Evolutionary conservation across 805 yeast genomes (phyloP), one percentile per base, ranked within the genome.

Genomic region (Wickerhamiella brachini): DNA sequence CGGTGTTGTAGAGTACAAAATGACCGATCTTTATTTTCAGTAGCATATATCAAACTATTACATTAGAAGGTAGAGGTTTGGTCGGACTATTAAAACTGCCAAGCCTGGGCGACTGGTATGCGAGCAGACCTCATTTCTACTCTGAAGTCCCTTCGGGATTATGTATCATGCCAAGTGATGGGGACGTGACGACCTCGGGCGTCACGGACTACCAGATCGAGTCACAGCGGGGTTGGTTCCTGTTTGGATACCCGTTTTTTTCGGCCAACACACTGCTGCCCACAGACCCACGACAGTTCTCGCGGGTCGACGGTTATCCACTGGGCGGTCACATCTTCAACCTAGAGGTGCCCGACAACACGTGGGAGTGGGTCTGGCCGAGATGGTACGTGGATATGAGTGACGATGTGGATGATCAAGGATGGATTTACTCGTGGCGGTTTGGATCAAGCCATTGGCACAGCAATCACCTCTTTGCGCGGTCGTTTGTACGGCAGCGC

Each of bases 381-480:
- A 69, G 72, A 50, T 85, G 94, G 94, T 81, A 79, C 58, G 81
- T 83, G 2, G 71, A 81, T 53, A 81, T 85, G 90, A 61, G 67
- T 4, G 66, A 68, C 42, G 87, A 83, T 59, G 83, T 78, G 20
- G 95, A 85, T 63, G 89, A 83, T 58, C 84, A 81, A 59, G 95
- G 95, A n/a, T 85, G 95, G 95, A 62, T 73, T 31, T 85, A 85
- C 60, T 72, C 83, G 52, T 68, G 76, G 65, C 57, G 72, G 22
- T 75, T 80, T 53, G 63, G 68, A 9, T 66, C 75, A 20, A 58
- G 57, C 23, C 61, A 64, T 45, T 85, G 95, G 95, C 77, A 79
- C 57, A 85, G 85, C 2, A 54, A 61, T 26, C 77, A 75, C 59
- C 70, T 73, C 46, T 70, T 71, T 55, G 68, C 75, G 53, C 81